Evolutionary conservation across 768 basidiomycete species (phyloP).

Genomic region (Russula emetica): DNA sequence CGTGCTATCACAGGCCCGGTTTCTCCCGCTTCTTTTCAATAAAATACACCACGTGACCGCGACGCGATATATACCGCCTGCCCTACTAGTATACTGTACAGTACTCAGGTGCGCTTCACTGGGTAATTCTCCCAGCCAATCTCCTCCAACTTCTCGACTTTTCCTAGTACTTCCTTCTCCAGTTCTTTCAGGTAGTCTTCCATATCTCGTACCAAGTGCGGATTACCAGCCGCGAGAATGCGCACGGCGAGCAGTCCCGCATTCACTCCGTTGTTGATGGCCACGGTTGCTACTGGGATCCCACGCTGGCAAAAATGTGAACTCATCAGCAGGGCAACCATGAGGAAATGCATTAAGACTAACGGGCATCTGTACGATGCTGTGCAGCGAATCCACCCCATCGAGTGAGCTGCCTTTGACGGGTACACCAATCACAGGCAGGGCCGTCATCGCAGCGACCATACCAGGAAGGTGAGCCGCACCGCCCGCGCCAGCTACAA

Average conservation of each 20-base stretch:
- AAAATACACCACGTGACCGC: not conserved
- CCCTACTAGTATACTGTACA: too few species aligned
- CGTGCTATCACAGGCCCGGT: not conserved
- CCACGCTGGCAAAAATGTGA: conserved; percentile 58
- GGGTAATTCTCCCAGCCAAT: conserved; percentile 86
- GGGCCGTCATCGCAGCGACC: conserved; percentile 89
- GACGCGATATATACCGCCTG: too few species aligned
- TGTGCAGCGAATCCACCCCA: conserved; percentile 94
- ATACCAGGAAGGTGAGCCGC: conserved; percentile 98
- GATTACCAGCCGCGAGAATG: conserved; percentile 76
- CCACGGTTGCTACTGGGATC: conserved; percentile 95
- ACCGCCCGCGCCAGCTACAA: conserved; percentile 97
- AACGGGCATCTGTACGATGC: conserved; percentile 99
- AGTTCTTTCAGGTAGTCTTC: conserved; percentile 65
- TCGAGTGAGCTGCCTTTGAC: conserved; percentile 92
- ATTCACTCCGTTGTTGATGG: conserved; percentile 93
- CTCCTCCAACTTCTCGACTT: conserved; percentile 69
- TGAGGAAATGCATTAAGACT: conserved; percentile 34
- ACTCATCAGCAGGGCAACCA: conserved; percentile 1
- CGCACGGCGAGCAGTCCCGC: conserved; percentile 89
- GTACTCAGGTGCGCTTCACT: conserved; percentile 33
- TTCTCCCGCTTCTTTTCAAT: not conserved
- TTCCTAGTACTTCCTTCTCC: conserved; percentile 72
- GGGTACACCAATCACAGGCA: conserved; percentile 95
- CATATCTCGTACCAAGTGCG: conserved; percentile 60